Evolutionary conservation across 495 filamentous ascomycete species (phyloP), one percentile per base, ranked within the genome.

Genomic region (Penicillium pancosmium): DNA sequence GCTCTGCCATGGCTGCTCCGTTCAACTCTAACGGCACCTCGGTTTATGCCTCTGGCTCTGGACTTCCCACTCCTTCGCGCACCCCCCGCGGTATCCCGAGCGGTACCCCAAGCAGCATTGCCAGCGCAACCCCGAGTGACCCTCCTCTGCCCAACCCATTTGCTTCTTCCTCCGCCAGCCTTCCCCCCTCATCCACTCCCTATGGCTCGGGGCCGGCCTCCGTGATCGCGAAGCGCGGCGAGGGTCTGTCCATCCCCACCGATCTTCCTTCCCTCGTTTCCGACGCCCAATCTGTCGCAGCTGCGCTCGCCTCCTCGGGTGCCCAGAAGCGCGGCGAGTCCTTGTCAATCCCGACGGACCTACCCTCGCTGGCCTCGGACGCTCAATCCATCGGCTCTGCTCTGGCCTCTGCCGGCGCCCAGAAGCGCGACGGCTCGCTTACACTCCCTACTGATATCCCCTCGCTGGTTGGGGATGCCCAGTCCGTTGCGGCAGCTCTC

Each of bases 1-100:
- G 59, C 34, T 57, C 62, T 43, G 62, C 59, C 41, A 36, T 65
- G 21, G 65, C 44, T 35, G 50, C 41, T 11, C 65, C 65, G 13
- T 60, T 65, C 61, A 52, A 41, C 5, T 53, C 55, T 25, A 64
- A 51, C 21, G 53, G 65, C 38, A 60, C 58, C 16, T 55, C 46
- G 25, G 12, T 21, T 33, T 55, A 19, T 11, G 51, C 51, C 21
- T 43, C 49, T 11, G 23, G 52, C 23, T 57, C 56, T 31, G 50
- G 46, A 7, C 15, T 48, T 11, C 33, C 43, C 44, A 54, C 35
- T 46, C 56, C 59, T 15, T 52, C 56, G 11, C 59, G 43, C 21
- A 33, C 50, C 27, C 49, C 56, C 49, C 53, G 56, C 1, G 47
- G 55, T 36, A 52, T 38, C 18, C 38, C 55, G 18, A 52, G 48